A percentile compares a stretch with the other conserved stretches of the same genome.
phyloP scores from a whole-genome alignment of 495 filamentous ascomycete species.

The Trichoderma erinaceum region DNA sequence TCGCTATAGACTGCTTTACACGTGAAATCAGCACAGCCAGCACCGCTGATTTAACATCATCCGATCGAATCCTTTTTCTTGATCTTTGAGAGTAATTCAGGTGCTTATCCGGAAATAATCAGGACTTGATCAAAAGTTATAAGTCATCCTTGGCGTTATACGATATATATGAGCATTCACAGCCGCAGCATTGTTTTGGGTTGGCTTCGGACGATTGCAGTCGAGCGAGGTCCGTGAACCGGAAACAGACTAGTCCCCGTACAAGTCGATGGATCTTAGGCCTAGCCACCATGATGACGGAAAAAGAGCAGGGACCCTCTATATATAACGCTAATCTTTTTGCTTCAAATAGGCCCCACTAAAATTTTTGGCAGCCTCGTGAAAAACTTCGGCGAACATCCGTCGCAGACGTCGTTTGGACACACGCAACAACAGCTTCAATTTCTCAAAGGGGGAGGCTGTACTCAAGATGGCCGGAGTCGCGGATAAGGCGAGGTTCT shows the following conservation, averaged over 20 bases:
- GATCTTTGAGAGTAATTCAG: neutral
- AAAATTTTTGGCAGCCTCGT: constrained; percentile 13
- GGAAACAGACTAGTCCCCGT: neutral
- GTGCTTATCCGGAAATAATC: too few species aligned
- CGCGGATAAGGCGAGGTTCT: constrained; percentile 91
- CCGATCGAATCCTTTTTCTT: neutral
- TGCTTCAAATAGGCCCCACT: constrained; percentile 6
- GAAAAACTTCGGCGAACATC: constrained; percentile 1
- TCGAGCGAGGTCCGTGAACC: neutral
- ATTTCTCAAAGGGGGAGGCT: neutral
- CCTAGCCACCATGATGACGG: neutral
- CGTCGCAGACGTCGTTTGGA: neutral
- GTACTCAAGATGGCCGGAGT: constrained; percentile 63
- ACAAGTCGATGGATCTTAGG: neutral
- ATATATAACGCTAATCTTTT: neutral
- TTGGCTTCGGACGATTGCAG: neutral
- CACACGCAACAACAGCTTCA: neutral
- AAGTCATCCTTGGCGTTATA: too few species aligned
- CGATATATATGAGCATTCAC: neutral
- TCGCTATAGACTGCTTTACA: neutral
- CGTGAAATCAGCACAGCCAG: neutral
- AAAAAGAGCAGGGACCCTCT: neutral
- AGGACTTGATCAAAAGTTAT: too few species aligned
- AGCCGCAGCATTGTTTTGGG: neutral
- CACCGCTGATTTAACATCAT: neutral